Evolutionary conservation across 2,329 filamentous ascomycete genomes (phyloP).

Genomic region (Fusarium decemcellulare): DNA sequence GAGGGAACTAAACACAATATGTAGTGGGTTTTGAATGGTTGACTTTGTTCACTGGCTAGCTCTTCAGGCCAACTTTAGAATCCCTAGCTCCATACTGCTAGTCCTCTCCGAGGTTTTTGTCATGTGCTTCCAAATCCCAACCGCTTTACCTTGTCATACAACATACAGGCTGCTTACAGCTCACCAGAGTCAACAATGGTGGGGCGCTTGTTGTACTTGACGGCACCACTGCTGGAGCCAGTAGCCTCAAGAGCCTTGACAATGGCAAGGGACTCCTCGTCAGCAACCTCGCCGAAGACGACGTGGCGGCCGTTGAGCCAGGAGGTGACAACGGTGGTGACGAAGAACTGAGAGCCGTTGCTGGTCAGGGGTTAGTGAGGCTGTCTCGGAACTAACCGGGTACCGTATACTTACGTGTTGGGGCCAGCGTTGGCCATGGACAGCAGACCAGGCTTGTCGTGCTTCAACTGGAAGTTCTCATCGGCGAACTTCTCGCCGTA

Average conservation of each 20-base stretch:
- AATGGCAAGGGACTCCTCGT: slow-evolving; percentile 62
- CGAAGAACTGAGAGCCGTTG: slow-evolving; percentile 98
- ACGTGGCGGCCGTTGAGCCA: slow-evolving; percentile 90
- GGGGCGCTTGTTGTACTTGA: slow-evolving; percentile 70
- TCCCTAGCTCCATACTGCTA: slow-evolving; percentile 35
- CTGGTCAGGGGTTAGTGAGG: slow-evolving; percentile 64
- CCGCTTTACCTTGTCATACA: slow-evolving; percentile 17
- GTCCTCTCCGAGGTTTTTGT: slow-evolving; percentile 38
- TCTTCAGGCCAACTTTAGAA: slow-evolving; percentile 31
- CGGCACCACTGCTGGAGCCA: slow-evolving; percentile 67
- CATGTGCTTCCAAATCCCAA: slow-evolving; percentile 33
- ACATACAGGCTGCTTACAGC: slow-evolving; percentile 53
- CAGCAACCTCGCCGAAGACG: slow-evolving; percentile 83
- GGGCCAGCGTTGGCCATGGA: slow-evolving; percentile 97
- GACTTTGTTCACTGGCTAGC: slow-evolving; percentile 38
- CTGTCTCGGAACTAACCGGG: background rate
- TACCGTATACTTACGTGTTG: slow-evolving; percentile 79
- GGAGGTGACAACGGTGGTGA: slow-evolving; percentile 91
- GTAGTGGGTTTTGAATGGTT: slow-evolving; percentile 35
- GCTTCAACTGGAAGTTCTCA: slow-evolving; percentile 88
- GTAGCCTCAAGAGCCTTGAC: slow-evolving; percentile 75
- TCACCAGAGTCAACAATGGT: slow-evolving; percentile 70
- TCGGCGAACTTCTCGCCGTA: slow-evolving; percentile 95
- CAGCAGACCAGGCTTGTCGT: slow-evolving; percentile 82
- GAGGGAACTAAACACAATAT: background rate